Percentiles rank a stretch among this genome's conserved stretches.
Conservation (phyloP, 2,329 filamentous ascomycete genomes). For the Talaromyces sp. region DNA sequence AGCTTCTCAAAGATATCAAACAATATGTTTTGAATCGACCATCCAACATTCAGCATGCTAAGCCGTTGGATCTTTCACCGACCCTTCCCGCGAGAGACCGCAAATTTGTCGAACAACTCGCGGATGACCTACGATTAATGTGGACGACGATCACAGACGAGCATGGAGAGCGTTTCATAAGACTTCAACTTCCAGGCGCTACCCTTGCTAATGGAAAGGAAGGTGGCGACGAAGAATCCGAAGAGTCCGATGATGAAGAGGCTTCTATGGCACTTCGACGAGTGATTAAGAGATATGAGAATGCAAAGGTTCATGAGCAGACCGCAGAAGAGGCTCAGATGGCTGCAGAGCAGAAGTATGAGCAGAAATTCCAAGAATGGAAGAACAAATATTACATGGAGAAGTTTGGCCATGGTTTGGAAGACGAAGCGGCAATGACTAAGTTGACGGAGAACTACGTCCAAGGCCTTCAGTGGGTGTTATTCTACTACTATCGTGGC, state of each 20-base stretch:
- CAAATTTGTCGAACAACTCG: conserved; percentile 86
- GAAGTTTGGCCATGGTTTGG: conserved; percentile 85
- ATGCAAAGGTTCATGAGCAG: conserved; percentile 76
- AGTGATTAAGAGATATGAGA: conserved; percentile 85
- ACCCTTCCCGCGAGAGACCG: conserved; percentile 76
- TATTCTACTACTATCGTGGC: conserved; percentile 96
- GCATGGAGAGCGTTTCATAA: conserved; percentile 61
- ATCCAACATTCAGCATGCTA: conserved; percentile 40
- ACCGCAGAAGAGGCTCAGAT: conserved; percentile 72
- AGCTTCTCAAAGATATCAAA: conserved; percentile 75
- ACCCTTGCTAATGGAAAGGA: conserved; percentile 33
- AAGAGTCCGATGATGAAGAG: conserved; percentile 75
- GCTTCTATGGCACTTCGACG: conserved; percentile 75
- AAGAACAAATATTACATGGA: conserved; percentile 88
- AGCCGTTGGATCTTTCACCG: conserved; percentile 66
- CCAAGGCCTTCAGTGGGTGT: conserved; percentile 93
- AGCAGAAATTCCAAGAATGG: conserved; percentile 85
- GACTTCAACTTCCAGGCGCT: conserved; percentile 55
- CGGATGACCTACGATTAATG: conserved; percentile 60
- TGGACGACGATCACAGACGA: conserved; percentile 62
- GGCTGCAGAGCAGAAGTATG: conserved; percentile 77
- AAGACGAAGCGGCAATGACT: conserved; percentile 72
- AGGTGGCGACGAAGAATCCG: conserved; percentile 53
- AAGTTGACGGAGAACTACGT: conserved; percentile 93
- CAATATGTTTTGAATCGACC: conserved; percentile 71